A percentile compares a stretch with the other conserved stretches of the same genome.
phyloP scores from a whole-genome alignment of 148 eudicot species.

The Rhododendron simsii region DNA sequence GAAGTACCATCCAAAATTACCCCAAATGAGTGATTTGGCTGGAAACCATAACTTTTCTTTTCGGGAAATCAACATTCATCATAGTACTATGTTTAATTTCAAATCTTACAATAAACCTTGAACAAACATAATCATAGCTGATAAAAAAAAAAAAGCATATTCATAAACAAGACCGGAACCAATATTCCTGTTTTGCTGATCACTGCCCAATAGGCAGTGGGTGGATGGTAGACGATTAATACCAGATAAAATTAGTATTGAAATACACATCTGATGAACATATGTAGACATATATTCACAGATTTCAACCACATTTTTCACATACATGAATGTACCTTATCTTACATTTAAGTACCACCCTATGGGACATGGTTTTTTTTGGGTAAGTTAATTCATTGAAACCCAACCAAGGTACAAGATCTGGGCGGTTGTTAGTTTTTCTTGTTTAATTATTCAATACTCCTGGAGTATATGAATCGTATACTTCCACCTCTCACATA shows the following conservation, averaged over 20 bases:
- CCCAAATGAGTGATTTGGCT: no score
- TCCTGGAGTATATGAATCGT: no score
- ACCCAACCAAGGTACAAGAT: no score
- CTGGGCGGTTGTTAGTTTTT: no score
- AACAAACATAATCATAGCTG: not conserved
- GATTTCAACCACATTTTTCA: not conserved
- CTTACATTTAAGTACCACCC: not conserved
- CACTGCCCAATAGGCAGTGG: not conserved
- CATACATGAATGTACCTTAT: not conserved
- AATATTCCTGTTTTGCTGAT: not conserved
- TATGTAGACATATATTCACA: not conserved
- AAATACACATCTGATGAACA: not conserved
- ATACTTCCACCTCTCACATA: no score
- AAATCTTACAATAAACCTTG: not conserved
- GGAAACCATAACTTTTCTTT: no score
- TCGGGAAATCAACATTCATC: not conserved
- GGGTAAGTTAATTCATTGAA: no score
- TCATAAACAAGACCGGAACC: not conserved
- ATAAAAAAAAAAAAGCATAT: not conserved
- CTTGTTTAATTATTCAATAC: no score
- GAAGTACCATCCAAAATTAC: no score
- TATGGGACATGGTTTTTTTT: not conserved
- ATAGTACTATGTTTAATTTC: not conserved
- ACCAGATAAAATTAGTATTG: not conserved
- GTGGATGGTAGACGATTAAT: not conserved